Evolutionary conservation across 2,329 filamentous ascomycete species (phyloP), one percentile per base, ranked within the genome.

Genomic region (Ophiostoma himal-ulmi): DNA sequence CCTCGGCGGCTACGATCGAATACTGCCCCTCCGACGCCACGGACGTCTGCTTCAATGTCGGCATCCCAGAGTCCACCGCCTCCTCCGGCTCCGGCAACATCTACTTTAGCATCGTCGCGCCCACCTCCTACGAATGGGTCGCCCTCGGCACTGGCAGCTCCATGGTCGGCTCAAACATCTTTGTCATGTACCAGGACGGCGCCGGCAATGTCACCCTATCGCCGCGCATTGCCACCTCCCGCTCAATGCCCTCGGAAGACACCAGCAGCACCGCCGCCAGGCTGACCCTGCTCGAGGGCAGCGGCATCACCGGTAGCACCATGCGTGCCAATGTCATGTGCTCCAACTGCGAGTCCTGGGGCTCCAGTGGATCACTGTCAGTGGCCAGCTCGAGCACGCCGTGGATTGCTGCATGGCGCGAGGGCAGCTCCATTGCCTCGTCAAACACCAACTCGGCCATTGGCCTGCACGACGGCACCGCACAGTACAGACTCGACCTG

Each of bases 261-360:
- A 79, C 78, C 1, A 76, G 75, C 69, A 76, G 77, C 68, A 74
- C 77, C 1, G 78, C 80, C 6, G 79, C 80, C 34, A 78, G 81
- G 41, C 77, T 89, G 30, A 80, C 83, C 48, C 80, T 90, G 4
- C 81, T 90, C 1, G 82, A 79, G 0, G 88, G 88, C 67, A 89
- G 86, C 65, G 88, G 88, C 52, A 79, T 90, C 60, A 75, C 77
- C 34, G 78, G 81, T 68, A 75, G 79, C 69, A 78, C 80, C 30
- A 88, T 90, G 83, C 81, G 83, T 5, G 88, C 88, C 74, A 90
- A 90, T 74, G 79, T 90, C 65, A 76, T 77, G 54, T 87, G 87
- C 77, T 75, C 79, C 67, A 85, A 85, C 76, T 88, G 86, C 77
- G 75, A 82, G 69, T 76, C 79, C 14, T 85, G 83, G 83, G 75